These are phyloP conservation scores for Lachnellula subtilissima DNA, from an alignment of 2,329 filamentous ascomycete genomes.

Conservation along the genomic window DNA sequence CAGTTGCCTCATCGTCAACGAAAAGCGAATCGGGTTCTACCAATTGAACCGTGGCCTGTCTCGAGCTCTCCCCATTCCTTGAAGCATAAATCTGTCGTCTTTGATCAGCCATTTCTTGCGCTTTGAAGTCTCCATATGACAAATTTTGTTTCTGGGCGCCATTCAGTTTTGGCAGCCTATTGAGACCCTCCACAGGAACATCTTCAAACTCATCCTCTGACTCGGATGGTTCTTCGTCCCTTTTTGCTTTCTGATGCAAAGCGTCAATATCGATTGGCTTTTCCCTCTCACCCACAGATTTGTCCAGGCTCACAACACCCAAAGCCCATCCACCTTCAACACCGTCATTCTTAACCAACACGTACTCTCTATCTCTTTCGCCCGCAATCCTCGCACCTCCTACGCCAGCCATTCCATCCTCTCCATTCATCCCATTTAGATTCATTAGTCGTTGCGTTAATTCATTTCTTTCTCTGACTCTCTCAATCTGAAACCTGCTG, in stretches of 20 bases:
- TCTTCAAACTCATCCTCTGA: slow-evolving; percentile 55
- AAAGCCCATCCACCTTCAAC: slow-evolving; percentile 95
- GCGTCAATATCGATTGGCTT: slow-evolving; percentile 91
- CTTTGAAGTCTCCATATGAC: slow-evolving; percentile 25
- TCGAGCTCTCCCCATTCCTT: slow-evolving; percentile 8
- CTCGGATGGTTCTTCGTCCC: slow-evolving; percentile 54
- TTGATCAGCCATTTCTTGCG: slow-evolving; percentile 24
- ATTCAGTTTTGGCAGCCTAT: slow-evolving; percentile 30
- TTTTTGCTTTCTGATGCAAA: slow-evolving; percentile 51
- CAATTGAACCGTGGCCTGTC: slow-evolving; percentile 9
- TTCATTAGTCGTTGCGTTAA: slow-evolving; percentile 93
- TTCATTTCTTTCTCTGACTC: slow-evolving; percentile 87
- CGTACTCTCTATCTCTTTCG: slow-evolving; percentile 89
- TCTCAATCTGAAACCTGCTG: slow-evolving; percentile 91
- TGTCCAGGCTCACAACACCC: slow-evolving; percentile 84
- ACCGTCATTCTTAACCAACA: slow-evolving; percentile 90
- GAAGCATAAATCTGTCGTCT: slow-evolving; percentile 19
- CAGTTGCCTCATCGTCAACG: slow-evolving; percentile 18
- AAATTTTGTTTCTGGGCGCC: slow-evolving; percentile 13
- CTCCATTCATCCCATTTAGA: slow-evolving; percentile 81
- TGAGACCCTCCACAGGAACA: slow-evolving; percentile 33
- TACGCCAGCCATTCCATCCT: slow-evolving; percentile 62
- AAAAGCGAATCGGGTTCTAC: slow-evolving; percentile 28
- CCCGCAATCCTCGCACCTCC: slow-evolving; percentile 66
- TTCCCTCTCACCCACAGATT: slow-evolving; percentile 70